These are phyloP conservation scores for Sclerotinia spermophila DNA, from an alignment of 2,329 filamentous ascomycete species.

Conservation along the genomic window DNA sequence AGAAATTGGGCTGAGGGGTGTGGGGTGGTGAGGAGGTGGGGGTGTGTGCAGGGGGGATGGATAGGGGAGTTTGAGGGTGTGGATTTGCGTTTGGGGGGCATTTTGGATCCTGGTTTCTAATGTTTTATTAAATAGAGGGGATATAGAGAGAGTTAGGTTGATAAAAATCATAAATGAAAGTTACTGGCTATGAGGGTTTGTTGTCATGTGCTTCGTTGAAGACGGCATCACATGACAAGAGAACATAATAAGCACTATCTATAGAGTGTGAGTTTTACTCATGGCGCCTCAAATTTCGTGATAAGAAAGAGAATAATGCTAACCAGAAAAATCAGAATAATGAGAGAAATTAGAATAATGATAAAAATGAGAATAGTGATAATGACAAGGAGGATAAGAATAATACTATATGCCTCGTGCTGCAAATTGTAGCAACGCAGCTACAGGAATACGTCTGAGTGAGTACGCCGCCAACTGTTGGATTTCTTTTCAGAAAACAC, in stretches of 20 bases:
- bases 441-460: not conserved
- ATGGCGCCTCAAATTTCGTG: too few species aligned
- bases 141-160: too few species aligned
- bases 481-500: not conserved
- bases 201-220: not conserved
- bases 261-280: not conserved
- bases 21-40: not conserved
- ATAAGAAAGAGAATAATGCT: too few species aligned
- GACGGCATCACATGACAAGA: not conserved
- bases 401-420: too few species aligned
- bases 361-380: too few species aligned
- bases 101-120: not conserved
- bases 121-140: too few species aligned
- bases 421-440: too few species aligned
- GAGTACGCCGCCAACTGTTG: not conserved
- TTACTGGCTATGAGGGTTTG: not conserved
- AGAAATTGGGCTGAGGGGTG: not conserved
- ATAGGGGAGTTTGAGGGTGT: not conserved
- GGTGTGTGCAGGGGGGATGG: not conserved
- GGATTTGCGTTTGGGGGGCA: not conserved
- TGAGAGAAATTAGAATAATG: too few species aligned
- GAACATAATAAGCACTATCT: not conserved
- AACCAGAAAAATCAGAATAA: too few species aligned
- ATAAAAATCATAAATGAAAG: not conserved
- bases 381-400: too few species aligned